phyloP scores from a whole-genome alignment of 495 filamentous ascomycete genomes.

The Aspergillus conjunctus region DNA sequence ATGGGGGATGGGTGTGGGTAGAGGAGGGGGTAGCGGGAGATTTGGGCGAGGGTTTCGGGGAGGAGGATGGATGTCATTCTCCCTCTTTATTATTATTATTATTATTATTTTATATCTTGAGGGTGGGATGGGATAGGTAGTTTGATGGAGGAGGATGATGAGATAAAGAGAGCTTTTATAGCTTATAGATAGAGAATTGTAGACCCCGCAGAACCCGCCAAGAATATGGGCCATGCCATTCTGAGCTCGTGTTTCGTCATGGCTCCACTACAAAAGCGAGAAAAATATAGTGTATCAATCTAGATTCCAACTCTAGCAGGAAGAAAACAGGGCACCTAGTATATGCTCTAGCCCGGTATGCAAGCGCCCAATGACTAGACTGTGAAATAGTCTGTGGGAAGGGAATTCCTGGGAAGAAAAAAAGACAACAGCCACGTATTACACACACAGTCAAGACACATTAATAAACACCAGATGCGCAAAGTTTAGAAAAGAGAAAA shows the following conservation, averaged over 20 bases:
- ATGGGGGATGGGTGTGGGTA: conserved; percentile 40
- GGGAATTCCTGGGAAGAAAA: not conserved
- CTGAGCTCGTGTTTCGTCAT: not conserved
- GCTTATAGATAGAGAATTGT: no score
- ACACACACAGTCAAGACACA: not conserved
- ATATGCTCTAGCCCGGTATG: conserved; percentile 4
- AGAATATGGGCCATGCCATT: not conserved
- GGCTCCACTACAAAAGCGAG: not conserved
- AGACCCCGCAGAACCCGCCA: no score
- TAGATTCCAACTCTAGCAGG: not conserved
- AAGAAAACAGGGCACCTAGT: not conserved
- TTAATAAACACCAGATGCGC: not conserved
- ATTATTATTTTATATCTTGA: not conserved
- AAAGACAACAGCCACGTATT: conserved; percentile 2
- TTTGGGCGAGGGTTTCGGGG: conserved; percentile 32
- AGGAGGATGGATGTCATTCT: conserved; percentile 20
- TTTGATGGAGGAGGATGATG: no score
- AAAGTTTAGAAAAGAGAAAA: not conserved
- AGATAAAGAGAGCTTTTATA: no score
- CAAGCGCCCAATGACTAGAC: not conserved
- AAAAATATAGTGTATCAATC: not conserved
- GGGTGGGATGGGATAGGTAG: not conserved
- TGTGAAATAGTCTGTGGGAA: not conserved
- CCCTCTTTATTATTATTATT: not conserved
- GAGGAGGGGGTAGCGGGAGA: conserved; percentile 37